phyloP scores from a whole-genome alignment of 1,139 yeast genomes.

The Debaryomycetaceae sp. region DNA sequence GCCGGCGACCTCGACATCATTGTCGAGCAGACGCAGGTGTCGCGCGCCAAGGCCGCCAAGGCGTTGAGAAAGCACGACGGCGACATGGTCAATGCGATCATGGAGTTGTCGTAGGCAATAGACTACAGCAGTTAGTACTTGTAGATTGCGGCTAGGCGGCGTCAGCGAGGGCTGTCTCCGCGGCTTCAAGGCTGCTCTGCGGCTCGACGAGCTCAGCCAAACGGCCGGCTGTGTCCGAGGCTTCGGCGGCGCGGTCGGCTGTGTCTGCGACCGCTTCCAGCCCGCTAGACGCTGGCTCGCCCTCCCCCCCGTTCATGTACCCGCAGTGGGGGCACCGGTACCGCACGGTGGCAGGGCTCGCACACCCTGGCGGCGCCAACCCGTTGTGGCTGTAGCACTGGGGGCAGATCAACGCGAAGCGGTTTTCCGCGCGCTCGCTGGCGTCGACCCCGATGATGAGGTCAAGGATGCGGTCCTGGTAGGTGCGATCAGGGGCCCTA shows the following conservation, averaged over 20 bases:
- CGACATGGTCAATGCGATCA: constrained; percentile 94
- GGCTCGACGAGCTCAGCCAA: too few species aligned
- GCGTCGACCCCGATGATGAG: constrained; percentile 70
- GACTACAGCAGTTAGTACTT: too few species aligned
- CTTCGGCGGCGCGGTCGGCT: too few species aligned
- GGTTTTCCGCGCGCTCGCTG: constrained; percentile 50
- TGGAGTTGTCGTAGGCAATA: constrained; percentile 71
- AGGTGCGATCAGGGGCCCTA: too few species aligned
- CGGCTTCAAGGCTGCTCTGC: too few species aligned
- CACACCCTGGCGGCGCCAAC: constrained; percentile 68
- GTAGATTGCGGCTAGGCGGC: too few species aligned
- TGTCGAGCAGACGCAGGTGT: constrained; percentile 83
- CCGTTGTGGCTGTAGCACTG: constrained; percentile 73
- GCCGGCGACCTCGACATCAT: constrained; percentile 77
- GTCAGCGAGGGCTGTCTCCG: too few species aligned
- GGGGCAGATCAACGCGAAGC: constrained; percentile 72
- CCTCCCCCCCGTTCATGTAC: constrained; percentile 39
- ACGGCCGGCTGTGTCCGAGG: too few species aligned
- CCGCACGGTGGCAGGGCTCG: constrained; percentile 48
- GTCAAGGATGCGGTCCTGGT: constrained; percentile 46
- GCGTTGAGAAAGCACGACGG: constrained; percentile 87
- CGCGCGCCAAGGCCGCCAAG: constrained; percentile 85
- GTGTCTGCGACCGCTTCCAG: too few species aligned
- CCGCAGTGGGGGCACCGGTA: constrained; percentile 79
- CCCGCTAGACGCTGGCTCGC: background rate